Base-by-base conservation (phyloP, 2,329 filamentous ascomycete genomes). In the Madurella fahalii region DNA sequence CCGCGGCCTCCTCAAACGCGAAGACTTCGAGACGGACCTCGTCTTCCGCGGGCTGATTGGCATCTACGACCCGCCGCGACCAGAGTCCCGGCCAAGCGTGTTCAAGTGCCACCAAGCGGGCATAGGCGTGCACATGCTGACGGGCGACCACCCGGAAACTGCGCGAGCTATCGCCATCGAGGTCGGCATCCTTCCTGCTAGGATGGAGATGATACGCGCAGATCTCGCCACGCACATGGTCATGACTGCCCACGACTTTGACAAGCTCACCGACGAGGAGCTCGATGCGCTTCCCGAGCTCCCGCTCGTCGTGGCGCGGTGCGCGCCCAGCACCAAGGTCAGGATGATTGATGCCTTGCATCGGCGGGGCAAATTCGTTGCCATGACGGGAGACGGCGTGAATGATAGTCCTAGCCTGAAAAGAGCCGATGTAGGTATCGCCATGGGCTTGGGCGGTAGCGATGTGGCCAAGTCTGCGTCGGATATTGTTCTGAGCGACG, bases 11-110 rank as follows among this genome's bases (percentile, higher is more conserved):
- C 46, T 49, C 32, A 40, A 45, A 40, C 72, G 73, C 1, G 52
- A 54, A 8, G 52, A 50, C 5, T 50, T 50, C 15, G 47, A 74
- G 8, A 79, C 82, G 17, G 74, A 74, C 5, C 67, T 71, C 7
- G 71, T 86, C 16, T 84, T 87, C 65, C 74, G 74, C 15, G 74
- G 80, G 32, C 75, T 89, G 44, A 77, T 87, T 50, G 86, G 84
- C 42, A 78, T 89, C 16, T 86, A 87, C 55, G 86, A 89, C 61
- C 86, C 86, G 1, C 83, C 85, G 52, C 83, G 86, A 0, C 75
- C 80, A 0, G 85, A 87, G 65, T 84, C 85, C 2, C 79, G 76
- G 2, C 78, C 74, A 3, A 78, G 82, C 2, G 81, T 86, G 40
- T 67, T 69, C 25, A 67, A 75, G 47, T 83, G 80, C 62, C 78